Evolutionary conservation across 768 basidiomycete genomes (phyloP), one percentile per base, ranked within the genome.

Genomic region (Austroboletus eburneus): DNA sequence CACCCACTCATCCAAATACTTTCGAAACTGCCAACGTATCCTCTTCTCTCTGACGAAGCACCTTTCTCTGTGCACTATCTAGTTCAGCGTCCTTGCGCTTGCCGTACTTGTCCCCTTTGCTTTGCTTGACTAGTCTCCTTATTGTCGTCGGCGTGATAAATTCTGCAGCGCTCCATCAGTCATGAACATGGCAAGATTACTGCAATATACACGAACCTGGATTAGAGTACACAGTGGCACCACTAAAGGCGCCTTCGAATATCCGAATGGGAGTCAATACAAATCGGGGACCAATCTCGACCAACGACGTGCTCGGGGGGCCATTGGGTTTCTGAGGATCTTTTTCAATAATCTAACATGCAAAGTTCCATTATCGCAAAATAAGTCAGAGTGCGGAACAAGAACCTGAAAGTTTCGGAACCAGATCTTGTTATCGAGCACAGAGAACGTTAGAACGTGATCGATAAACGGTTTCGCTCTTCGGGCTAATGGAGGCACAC

Each of bases 321-420:
- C 85, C 88, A 56, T 86, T 87, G 2, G 91, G 89, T 57, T 91
- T 85, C 37, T 87, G 63, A 14, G 94, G 91, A 64, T 96, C 92
- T 65, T 94, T 97, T 68, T 96, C 92, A 46, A 96, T 71, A 51
- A 95, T 94, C 90, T 96, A 38, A 21, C n/a, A 17, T 36, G 42
- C 36, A 40, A 39, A n/a, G 8, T 35, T 51, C 36, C 5, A 44
- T 37, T 5, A n/a, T 35, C 13, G 18, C 29, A 17, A 32, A 35
- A 27, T 16, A 20, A 14, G 30, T 38, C 24, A 30, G 22, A 30
- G 36, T 14, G 21, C 29, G 38, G 50, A 34, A 61, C 73, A 54
- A n/a, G n/a, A 48, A 93, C 91, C 79, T 99, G 96, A 73, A 87
- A 99, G 69, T 98, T 98, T 55, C 96, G 83, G 76, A 98, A 98